Base-by-base conservation (phyloP, 2,329 filamentous ascomycete genomes). In the Endoconidiophora polonica region DNA sequence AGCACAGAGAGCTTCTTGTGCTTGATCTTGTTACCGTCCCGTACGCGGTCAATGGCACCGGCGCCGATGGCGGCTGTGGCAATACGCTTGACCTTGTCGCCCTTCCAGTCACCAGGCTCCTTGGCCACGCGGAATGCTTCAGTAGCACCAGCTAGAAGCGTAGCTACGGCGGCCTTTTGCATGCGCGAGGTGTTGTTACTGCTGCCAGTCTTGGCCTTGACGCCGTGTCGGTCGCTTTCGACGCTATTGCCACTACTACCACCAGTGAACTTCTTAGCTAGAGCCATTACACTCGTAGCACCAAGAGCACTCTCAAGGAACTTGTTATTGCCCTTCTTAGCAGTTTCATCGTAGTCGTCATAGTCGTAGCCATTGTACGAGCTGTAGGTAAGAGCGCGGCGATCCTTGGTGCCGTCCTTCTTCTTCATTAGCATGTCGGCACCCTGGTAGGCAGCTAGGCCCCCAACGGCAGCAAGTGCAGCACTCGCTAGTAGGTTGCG, bases 121-220 rank as follows among this genome's bases (percentile, higher is more conserved):
- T 90, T 94, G 62, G 88, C 81, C 51, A 87, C 81, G 54, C 86
- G 82, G 72, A 94, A 94, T 40, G 90, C 90, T 65, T 95, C 88
- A 49, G 87, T 83, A 39, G 88, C 90, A 58, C 87, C 90, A 26
- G 90, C 88, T 44, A 94, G 76, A 38, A 95, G 71, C 18, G 88
- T 91, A 33, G 90, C 88, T 69, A 91, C 90, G 62, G 88, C 86
- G 33, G 87, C 87, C 65, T 94, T 86, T 57, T 87, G 79, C 44
- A 86, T 76, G 58, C 84, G 84, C 29, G 73, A 76, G 55, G 74
- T 73, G 52, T 76, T 76, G 20, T 73, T 65, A 29, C 68, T 68
- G 4, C 48, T 47, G 4, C 36, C 24, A 20, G 47, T 54, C 59
- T 26, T 44, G 36, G 37, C 36, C 49, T 29, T 57, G 42, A 60